These are phyloP conservation scores for Aureobasidium pullulans DNA, from an alignment of 2,329 filamentous ascomycete genomes.

Conservation along the genomic window DNA sequence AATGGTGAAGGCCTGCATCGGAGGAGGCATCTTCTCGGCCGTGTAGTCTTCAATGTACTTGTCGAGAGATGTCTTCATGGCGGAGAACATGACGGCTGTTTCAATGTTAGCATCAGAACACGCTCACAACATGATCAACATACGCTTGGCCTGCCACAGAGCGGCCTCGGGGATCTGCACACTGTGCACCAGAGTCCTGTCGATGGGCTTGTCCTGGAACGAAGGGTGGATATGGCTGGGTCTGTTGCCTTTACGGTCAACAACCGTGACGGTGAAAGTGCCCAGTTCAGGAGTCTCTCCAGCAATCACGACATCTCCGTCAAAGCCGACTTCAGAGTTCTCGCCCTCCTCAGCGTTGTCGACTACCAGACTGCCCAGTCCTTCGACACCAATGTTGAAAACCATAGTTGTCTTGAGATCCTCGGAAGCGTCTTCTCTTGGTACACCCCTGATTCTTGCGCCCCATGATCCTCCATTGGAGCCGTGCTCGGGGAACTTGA, in stretches of 20 bases:
- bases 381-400: conserved; percentile 78
- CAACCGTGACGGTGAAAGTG: conserved; percentile 71
- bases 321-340: conserved; percentile 47
- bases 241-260: conserved; percentile 54
- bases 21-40: conserved; percentile 64
- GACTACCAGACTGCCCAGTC: conserved; percentile 58
- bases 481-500: conserved; percentile 77
- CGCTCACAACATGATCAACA: conserved; percentile 2
- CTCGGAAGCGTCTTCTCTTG: conserved; percentile 58
- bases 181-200: conserved; percentile 69
- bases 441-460: conserved; percentile 73
- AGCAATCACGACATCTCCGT: conserved; percentile 58
- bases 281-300: conserved; percentile 68
- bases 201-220: conserved; percentile 61
- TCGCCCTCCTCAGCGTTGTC: conserved; percentile 44
- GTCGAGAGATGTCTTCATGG: conserved; percentile 58
- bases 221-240: conserved; percentile 54
- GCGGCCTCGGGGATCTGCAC: conserved; percentile 57
- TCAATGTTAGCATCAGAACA: conserved; percentile 37
- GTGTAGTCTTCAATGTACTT: conserved; percentile 51
- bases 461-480: conserved; percentile 86
- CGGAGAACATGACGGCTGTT: conserved; percentile 48
- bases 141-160: conserved; percentile 73
- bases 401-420: conserved; percentile 69
- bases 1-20: conserved; percentile 79